These are phyloP conservation scores for Isabelozyma heimii DNA, from an alignment of 805 yeast species.

Conservation along the genomic window DNA sequence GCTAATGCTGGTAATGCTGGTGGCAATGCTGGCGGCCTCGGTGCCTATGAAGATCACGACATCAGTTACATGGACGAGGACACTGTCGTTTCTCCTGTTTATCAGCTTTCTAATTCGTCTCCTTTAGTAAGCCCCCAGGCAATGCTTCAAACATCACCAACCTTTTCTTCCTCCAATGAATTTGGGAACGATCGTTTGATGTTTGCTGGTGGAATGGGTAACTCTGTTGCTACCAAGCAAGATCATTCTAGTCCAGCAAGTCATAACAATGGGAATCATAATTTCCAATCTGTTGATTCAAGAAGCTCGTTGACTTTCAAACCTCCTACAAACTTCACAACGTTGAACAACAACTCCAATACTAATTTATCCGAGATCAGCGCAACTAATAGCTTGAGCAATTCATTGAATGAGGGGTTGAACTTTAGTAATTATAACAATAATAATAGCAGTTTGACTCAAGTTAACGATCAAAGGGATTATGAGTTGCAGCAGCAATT, in stretches of 20 bases:
- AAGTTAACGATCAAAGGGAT: not conserved
- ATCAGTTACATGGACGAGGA: constrained; percentile 44
- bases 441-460: constrained; percentile 19
- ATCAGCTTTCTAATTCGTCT: constrained; percentile 2
- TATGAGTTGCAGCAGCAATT: constrained; percentile 9
- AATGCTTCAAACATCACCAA: constrained; percentile 21
- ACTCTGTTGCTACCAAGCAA: not conserved
- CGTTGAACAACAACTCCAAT: constrained; percentile 36
- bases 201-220: not conserved
- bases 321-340: constrained; percentile 41
- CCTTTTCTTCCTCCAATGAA: constrained; percentile 4
- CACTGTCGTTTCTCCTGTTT: constrained; percentile 11
- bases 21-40: no score
- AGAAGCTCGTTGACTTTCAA: constrained; percentile 27
- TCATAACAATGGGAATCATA: constrained; percentile 10
- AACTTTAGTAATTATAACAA: constrained; percentile 11
- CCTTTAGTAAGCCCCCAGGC: constrained; percentile 9
- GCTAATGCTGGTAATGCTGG: not conserved
- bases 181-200: not conserved
- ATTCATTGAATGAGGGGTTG: constrained; percentile 9
- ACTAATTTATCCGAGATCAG: constrained; percentile 39
- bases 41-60: constrained; percentile 10
- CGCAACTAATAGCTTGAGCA: constrained; percentile 19
- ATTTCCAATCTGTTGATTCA: constrained; percentile 38
- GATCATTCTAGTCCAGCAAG: not conserved